Conservation (phyloP, 768 basidiomycete genomes). For the Serpula lacrymans region DNA sequence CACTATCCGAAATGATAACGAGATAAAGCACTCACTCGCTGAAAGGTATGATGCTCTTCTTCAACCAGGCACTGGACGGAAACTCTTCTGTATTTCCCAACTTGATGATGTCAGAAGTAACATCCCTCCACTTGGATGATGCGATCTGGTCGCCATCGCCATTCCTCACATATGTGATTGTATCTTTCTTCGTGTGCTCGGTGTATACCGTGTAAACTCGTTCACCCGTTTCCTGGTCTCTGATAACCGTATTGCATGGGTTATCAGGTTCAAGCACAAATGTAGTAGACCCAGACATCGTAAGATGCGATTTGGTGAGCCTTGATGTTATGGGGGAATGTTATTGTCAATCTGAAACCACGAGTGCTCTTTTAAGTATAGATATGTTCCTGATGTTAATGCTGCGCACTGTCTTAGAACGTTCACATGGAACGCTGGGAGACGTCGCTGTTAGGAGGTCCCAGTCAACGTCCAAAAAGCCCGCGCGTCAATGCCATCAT, state of each 20-base stretch:
- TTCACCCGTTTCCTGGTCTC: conserved; percentile 26
- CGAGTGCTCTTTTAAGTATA: too few relatives aligned
- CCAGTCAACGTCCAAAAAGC: too few relatives aligned
- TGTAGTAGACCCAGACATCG: too few relatives aligned
- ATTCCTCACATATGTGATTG: conserved; percentile 31
- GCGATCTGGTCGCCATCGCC: conserved; percentile 32
- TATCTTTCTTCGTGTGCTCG: conserved; percentile 24
- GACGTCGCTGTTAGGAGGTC: too few relatives aligned
- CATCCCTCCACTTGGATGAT: conserved; percentile 36
- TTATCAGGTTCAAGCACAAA: conserved; percentile 39
- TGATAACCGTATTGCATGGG: conserved; percentile 39
- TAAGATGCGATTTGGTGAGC: too few relatives aligned
- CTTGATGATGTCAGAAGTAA: conserved; percentile 36
- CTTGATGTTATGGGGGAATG: too few relatives aligned
- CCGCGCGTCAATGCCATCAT: too few relatives aligned
- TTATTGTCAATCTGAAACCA: too few relatives aligned
- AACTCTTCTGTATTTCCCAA: conserved; percentile 28
- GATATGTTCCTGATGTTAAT: too few relatives aligned
- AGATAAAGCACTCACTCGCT: conserved; percentile 28
- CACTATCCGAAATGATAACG: neutral
- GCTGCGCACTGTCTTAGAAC: too few relatives aligned
- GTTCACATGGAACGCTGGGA: too few relatives aligned
- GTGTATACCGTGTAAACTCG: conserved; percentile 36
- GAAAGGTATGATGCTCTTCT: conserved; percentile 38
- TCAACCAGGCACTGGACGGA: conserved; percentile 35